A percentile compares a stretch with the other conserved stretches of the same genome.
Conservation (phyloP, 78 protist species). For the Guillardia theta region DNA sequence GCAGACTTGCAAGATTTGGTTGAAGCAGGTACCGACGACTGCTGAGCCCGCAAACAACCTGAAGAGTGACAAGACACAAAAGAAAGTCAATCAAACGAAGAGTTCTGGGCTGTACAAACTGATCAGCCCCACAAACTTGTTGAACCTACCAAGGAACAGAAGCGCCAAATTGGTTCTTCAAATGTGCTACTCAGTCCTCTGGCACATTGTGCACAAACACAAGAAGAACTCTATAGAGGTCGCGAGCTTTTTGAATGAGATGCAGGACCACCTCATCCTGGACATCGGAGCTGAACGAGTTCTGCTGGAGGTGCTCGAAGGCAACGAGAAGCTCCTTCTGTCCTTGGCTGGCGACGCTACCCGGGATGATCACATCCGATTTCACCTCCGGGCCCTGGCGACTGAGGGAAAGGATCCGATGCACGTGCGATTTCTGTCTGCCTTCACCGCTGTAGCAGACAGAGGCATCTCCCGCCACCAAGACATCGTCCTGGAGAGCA, state of each 20-base stretch:
- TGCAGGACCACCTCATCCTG: background rate
- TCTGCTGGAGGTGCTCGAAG: background rate
- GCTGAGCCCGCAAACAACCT: background rate
- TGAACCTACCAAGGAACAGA: no score
- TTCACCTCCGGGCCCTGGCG: background rate
- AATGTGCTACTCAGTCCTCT: background rate
- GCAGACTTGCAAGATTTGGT: background rate
- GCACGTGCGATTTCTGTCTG: background rate
- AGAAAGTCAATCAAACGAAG: background rate
- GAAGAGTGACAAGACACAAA: background rate
- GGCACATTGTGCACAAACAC: constrained; percentile 15
- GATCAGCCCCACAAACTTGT: no score
- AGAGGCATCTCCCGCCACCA: background rate
- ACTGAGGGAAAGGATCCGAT: background rate
- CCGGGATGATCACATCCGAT: background rate
- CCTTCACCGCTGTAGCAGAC: background rate
- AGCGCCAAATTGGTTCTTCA: background rate
- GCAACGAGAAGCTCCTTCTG: background rate
- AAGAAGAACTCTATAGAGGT: background rate
- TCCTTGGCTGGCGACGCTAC: background rate
- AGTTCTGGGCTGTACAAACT: background rate
- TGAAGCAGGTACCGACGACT: no score
- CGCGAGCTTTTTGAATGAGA: background rate
- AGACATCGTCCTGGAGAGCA: background rate
- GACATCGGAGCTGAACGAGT: background rate